phyloP scores from a whole-genome alignment of 139 green algal genomes.

The Yamagishiella unicocca region DNA sequence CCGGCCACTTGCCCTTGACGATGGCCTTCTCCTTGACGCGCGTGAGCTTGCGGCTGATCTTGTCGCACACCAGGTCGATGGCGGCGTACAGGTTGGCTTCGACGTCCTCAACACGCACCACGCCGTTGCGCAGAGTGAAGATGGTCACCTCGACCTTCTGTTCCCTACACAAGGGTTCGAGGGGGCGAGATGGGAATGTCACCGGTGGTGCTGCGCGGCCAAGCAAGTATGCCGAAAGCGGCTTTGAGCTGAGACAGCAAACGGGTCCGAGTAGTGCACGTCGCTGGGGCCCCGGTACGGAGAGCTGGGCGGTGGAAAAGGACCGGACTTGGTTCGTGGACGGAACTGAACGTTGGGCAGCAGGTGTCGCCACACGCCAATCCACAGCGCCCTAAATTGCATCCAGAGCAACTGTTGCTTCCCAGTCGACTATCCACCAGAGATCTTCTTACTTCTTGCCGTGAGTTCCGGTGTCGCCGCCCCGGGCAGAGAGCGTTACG shows the following conservation, averaged over 20 bases:
- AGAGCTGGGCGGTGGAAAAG: too few relatives aligned
- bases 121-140: constrained; percentile 77
- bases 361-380: too few relatives aligned
- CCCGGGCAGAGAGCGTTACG: constrained; percentile 72
- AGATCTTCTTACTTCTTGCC: constrained; percentile 66
- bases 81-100: constrained; percentile 80
- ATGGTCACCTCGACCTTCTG: constrained; percentile 87
- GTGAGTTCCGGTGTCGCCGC: constrained; percentile 77
- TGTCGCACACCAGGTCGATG: constrained; percentile 74
- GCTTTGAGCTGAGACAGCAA: too few relatives aligned
- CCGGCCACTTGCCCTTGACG: constrained; percentile 53
- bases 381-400: too few relatives aligned
- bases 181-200: neutral
- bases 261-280: too few relatives aligned
- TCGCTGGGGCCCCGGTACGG: too few relatives aligned
- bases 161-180: constrained; percentile 53
- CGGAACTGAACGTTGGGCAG: too few relatives aligned
- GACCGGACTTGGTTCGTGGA: too few relatives aligned
- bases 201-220: neutral
- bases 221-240: too few relatives aligned
- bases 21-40: constrained; percentile 70
- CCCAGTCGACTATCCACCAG: too few relatives aligned
- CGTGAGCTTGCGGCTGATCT: constrained; percentile 61
- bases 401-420: neutral
- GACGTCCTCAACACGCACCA: constrained; percentile 79